These are phyloP conservation scores for Trichoderma virens DNA, from an alignment of 495 filamentous ascomycete species.

Conservation along the genomic window DNA sequence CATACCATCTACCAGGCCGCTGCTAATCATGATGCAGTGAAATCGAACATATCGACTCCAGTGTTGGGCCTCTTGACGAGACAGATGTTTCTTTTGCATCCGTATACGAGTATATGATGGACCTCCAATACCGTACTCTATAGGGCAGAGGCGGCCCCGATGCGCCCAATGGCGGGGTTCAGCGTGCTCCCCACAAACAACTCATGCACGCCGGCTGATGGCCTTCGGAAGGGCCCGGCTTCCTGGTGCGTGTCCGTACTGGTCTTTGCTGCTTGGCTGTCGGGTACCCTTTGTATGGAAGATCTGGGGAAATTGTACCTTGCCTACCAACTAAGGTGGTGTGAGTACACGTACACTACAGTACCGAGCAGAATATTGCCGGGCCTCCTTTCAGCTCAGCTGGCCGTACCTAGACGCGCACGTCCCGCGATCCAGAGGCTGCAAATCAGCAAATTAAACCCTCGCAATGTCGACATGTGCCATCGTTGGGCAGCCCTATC, in stretches of 20 bases:
- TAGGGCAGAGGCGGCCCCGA: too few species aligned
- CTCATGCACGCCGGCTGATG: neutral
- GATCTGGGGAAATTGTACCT: neutral
- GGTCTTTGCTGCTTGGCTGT: neutral
- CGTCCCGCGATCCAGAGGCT: neutral
- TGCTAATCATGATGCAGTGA: too few species aligned
- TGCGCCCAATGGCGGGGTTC: neutral
- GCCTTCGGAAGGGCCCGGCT: neutral
- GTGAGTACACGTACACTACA: too few species aligned
- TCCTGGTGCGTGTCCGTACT: neutral
- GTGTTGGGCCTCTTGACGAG: too few species aligned
- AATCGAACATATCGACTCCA: too few species aligned
- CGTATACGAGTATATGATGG: too few species aligned
- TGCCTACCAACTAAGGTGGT: too few species aligned
- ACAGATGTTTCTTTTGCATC: too few species aligned
- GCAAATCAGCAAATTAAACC: neutral
- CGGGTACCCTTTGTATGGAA: neutral
- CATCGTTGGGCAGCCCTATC: neutral
- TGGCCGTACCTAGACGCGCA: neutral
- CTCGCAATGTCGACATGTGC: conserved; percentile 2
- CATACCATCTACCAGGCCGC: too few species aligned
- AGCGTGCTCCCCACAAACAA: neutral
- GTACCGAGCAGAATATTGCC: neutral
- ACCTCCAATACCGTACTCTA: too few species aligned
- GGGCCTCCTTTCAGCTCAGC: neutral